Evolutionary conservation across 176 grass and related monocot genomes (phyloP), one percentile per base, ranked within the genome.

Genomic region (Carex parvula): DNA sequence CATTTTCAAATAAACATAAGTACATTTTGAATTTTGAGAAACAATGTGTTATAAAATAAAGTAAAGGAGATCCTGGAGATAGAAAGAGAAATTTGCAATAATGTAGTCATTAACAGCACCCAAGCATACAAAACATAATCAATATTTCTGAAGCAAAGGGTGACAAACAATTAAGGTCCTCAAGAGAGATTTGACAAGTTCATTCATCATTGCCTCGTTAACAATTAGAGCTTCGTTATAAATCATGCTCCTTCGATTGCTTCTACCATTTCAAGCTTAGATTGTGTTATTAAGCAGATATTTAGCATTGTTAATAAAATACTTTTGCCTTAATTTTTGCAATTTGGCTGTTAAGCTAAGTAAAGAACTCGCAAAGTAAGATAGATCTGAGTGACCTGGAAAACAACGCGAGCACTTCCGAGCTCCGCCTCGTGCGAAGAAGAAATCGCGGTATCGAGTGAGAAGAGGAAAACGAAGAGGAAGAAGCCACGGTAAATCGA

Each of bases 401-500:
- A 98, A 83, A 98, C 92, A 80, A 98, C 91, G 60, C 95, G 92
- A 53, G 89, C 84, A 42, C 92, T 93, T 78, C 95, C 92, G 68
- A 98, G 89, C 76, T 94, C 90, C 0, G 89, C 84, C 52, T 93
- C 75, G 21, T 83, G 84, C 16, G 82, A 91, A 87, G 87, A 89
- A 42, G 88, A 88, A 56, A 89, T 48, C 22, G 86, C 63, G 29
- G 76, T 64, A 59, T 79, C 58, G 11, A 78, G 48, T 37, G 62
- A 79, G 79, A 71, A 55, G 26, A 59, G 72, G 26, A 68, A 56
- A 15, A 85, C 55, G 79, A 80, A 48, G 83, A 89, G 58, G 75
- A 89, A 26, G 68, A 76, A 68, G 88, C 60, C 18, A 77, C 67
- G 22, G 67, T 18, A 16, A 54, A 60, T 75, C 54, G 46, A 22